phyloP scores from a whole-genome alignment of 1,284 basidiomycete species.

The Puccinia brachypodii region DNA sequence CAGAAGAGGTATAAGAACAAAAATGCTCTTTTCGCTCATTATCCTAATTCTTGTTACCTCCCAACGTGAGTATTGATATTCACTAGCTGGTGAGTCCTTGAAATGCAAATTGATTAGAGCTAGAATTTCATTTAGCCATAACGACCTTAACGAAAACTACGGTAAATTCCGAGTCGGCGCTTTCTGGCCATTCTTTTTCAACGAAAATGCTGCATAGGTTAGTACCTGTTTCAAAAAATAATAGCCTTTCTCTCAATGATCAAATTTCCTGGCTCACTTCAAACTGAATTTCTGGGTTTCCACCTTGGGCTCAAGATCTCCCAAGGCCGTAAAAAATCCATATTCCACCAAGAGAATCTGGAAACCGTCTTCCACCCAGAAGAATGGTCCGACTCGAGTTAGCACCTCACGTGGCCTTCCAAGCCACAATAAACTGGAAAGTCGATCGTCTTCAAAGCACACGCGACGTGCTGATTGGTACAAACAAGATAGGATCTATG shows the following conservation, averaged over 20 bases:
- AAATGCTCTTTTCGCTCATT: slow-evolving; percentile 10
- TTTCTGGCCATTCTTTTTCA: slow-evolving; percentile 5
- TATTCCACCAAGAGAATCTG: background rate
- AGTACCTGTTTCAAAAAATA: background rate
- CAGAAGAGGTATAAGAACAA: background rate
- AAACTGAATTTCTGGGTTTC: background rate
- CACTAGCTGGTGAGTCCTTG: no score
- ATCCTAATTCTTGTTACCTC: slow-evolving; percentile 7
- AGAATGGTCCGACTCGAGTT: background rate
- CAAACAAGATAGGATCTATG: slow-evolving; percentile 23
- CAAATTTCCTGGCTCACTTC: background rate
- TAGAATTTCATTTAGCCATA: background rate
- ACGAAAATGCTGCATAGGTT: slow-evolving; percentile 8
- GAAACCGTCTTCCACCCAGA: background rate
- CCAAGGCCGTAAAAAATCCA: background rate
- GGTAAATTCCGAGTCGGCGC: background rate
- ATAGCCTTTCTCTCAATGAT: background rate
- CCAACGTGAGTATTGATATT: background rate
- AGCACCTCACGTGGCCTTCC: background rate
- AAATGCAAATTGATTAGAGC: background rate
- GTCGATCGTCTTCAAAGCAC: background rate
- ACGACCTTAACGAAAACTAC: background rate
- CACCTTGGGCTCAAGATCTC: background rate
- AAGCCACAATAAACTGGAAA: background rate
- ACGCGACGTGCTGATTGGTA: slow-evolving; percentile 7